These are phyloP conservation scores for Puccinia sorghi DNA, from an alignment of 1,284 basidiomycete species.

Conservation along the genomic window DNA sequence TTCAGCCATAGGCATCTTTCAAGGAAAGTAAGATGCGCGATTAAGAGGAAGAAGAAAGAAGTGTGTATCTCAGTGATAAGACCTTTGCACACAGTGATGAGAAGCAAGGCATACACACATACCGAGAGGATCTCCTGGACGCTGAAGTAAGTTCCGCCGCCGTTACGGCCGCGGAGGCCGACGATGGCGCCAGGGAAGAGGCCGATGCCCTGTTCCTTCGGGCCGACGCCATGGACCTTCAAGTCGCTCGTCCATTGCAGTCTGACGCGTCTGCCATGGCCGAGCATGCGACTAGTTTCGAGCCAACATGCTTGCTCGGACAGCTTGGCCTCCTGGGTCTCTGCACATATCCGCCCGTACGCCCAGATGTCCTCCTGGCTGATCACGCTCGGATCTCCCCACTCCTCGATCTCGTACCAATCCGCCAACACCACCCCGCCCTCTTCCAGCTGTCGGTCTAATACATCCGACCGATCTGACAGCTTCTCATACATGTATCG, in stretches of 20 bases:
- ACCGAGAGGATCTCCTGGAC: conserved; percentile 81
- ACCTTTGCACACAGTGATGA: neutral
- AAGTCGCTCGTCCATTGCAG: conserved; percentile 70
- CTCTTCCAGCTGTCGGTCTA: conserved; percentile 82
- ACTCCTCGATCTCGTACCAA: conserved; percentile 69
- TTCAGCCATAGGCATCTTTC: conserved; percentile 60
- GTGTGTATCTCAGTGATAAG: neutral
- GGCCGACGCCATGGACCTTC: conserved; percentile 67
- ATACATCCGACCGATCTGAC: conserved; percentile 73
- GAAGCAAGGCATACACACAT: conserved; percentile 52
- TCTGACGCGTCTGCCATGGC: conserved; percentile 70
- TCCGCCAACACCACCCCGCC: conserved; percentile 71
- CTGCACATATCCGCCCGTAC: conserved; percentile 77
- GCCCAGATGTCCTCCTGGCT: conserved; percentile 70
- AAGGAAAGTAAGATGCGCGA: conserved; percentile 59
- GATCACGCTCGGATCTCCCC: conserved; percentile 68
- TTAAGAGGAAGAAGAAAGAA: conserved; percentile 61
- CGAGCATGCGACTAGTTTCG: conserved; percentile 77
- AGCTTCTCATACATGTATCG: conserved; percentile 92
- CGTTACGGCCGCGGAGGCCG: conserved; percentile 84
- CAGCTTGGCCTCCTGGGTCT: conserved; percentile 68
- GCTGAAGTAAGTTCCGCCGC: conserved; percentile 80
- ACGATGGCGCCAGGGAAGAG: conserved; percentile 88
- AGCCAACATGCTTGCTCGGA: conserved; percentile 72
- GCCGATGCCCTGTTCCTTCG: conserved; percentile 69